phyloP scores from a whole-genome alignment of 1,284 basidiomycete genomes.

The Melampsora abietis-canadensis region DNA sequence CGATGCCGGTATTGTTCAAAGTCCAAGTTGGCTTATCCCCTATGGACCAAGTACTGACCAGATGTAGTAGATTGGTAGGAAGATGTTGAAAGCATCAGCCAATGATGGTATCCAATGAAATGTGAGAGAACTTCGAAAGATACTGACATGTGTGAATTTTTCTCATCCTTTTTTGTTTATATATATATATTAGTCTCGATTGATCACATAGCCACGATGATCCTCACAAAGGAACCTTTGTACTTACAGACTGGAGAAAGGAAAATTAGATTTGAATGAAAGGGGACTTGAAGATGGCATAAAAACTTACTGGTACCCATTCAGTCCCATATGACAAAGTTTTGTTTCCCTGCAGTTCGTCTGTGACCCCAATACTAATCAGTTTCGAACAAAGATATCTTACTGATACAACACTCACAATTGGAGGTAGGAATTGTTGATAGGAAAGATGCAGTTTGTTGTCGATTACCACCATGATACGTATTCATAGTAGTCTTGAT shows the following conservation, averaged over 20 bases:
- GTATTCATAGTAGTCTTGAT: slow-evolving; percentile 46
- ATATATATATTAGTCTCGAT: neutral
- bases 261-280: neutral
- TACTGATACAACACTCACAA: slow-evolving; percentile 46
- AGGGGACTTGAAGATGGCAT: slow-evolving; percentile 13
- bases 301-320: slow-evolving; percentile 47
- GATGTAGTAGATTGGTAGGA: neutral
- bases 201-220: neutral
- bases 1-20: slow-evolving; percentile 67
- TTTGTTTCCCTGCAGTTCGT: slow-evolving; percentile 47
- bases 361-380: slow-evolving; percentile 44
- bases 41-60: slow-evolving; percentile 62
- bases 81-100: neutral
- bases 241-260: slow-evolving; percentile 20
- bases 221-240: neutral
- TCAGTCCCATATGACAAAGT: slow-evolving; percentile 48
- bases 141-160: slow-evolving; percentile 28
- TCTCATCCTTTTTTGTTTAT: slow-evolving; percentile 8
- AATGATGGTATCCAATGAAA: neutral
- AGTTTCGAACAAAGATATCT: slow-evolving; percentile 47
- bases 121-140: neutral
- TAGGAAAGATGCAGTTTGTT: slow-evolving; percentile 50
- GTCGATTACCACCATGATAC: slow-evolving; percentile 50
- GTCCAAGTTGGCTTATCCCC: slow-evolving; percentile 71
- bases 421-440: slow-evolving; percentile 47